phyloP scores from a whole-genome alignment of 2,329 filamentous ascomycete species.

The Alternaria hordeiaustralica region DNA sequence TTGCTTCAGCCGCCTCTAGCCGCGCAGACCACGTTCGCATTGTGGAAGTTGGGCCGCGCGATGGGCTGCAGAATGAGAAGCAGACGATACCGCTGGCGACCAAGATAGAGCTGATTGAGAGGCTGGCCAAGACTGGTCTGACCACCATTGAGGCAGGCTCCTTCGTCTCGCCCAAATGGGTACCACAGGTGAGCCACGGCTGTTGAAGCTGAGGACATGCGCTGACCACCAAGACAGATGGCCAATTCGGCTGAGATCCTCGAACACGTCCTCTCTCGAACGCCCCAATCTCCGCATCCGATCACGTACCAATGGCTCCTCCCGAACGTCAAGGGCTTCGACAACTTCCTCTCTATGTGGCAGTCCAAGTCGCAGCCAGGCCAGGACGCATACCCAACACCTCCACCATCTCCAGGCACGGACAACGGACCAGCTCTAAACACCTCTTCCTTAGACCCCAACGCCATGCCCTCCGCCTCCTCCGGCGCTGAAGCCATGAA shows the following conservation, averaged over 20 bases:
- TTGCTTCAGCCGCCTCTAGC: constrained; percentile 43
- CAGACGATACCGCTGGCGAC: constrained; percentile 71
- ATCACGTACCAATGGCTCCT: constrained; percentile 82
- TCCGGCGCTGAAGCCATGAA: constrained; percentile 46
- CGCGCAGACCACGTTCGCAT: constrained; percentile 61
- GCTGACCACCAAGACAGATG: constrained; percentile 63
- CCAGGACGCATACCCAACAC: constrained; percentile 58
- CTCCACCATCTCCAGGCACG: constrained; percentile 45
- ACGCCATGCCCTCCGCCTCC: constrained; percentile 48
- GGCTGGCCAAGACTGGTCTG: constrained; percentile 72
- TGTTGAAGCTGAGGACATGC: constrained; percentile 45
- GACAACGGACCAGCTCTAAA: constrained; percentile 50
- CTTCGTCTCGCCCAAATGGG: constrained; percentile 84
- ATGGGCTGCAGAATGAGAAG: constrained; percentile 89
- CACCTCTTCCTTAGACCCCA: constrained; percentile 52
- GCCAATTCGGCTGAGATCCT: constrained; percentile 78
- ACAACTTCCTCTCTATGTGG: constrained; percentile 65
- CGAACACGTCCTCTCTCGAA: constrained; percentile 67
- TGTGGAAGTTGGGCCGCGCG: constrained; percentile 83
- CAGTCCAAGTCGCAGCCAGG: constrained; percentile 48
- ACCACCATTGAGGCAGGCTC: constrained; percentile 79
- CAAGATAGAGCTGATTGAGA: constrained; percentile 77
- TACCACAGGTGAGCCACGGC: constrained; percentile 69
- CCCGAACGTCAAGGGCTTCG: constrained; percentile 76
- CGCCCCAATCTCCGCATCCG: constrained; percentile 59